A percentile compares a stretch with the other conserved stretches of the same genome.
Evolutionary conservation across 176 grass and related monocot species (phyloP).

Genomic region (Cenchrus fungigraminus): DNA sequence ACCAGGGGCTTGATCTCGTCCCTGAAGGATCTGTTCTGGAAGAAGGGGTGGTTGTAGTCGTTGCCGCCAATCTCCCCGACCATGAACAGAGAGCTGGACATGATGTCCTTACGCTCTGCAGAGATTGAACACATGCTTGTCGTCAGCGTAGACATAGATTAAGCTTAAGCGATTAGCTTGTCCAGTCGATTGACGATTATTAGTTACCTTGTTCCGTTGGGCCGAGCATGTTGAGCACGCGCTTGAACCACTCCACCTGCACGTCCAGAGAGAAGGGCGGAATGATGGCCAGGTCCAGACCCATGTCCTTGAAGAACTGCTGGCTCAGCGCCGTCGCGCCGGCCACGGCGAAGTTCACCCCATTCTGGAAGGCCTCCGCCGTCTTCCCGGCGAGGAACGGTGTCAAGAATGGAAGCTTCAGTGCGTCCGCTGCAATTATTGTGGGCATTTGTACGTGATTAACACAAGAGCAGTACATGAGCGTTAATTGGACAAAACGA

Average conservation of each 20-base stretch:
- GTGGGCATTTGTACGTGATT: too few species aligned
- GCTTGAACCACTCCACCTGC: slow-evolving; percentile 62
- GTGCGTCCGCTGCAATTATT: slow-evolving; percentile 40
- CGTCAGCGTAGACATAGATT: not conserved
- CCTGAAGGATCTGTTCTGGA: slow-evolving; percentile 39
- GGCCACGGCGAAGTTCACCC: slow-evolving; percentile 59
- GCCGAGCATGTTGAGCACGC: slow-evolving; percentile 38
- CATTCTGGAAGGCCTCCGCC: slow-evolving; percentile 34
- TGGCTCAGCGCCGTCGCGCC: slow-evolving; percentile 55
- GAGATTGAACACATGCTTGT: too few species aligned
- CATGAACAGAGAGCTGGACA: slow-evolving; percentile 33
- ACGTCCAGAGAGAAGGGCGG: slow-evolving; percentile 56
- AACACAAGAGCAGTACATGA: too few species aligned
- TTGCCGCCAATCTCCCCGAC: slow-evolving; percentile 63
- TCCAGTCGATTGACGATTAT: too few species aligned
- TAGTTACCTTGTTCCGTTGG: slow-evolving; percentile 22
- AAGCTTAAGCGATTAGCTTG: too few species aligned
- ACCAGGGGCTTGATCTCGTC: slow-evolving; percentile 40
- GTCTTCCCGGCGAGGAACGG: slow-evolving; percentile 54
- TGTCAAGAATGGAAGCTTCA: slow-evolving; percentile 41
- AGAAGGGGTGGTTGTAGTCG: slow-evolving; percentile 59
- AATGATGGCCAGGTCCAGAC: slow-evolving; percentile 37
- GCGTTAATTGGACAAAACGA: not conserved
- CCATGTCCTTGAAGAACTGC: slow-evolving; percentile 50
- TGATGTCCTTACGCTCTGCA: slow-evolving; percentile 5